Evolutionary conservation across 2,329 filamentous ascomycete genomes (phyloP).

Genomic region (Nannizziopsis barbatae): DNA sequence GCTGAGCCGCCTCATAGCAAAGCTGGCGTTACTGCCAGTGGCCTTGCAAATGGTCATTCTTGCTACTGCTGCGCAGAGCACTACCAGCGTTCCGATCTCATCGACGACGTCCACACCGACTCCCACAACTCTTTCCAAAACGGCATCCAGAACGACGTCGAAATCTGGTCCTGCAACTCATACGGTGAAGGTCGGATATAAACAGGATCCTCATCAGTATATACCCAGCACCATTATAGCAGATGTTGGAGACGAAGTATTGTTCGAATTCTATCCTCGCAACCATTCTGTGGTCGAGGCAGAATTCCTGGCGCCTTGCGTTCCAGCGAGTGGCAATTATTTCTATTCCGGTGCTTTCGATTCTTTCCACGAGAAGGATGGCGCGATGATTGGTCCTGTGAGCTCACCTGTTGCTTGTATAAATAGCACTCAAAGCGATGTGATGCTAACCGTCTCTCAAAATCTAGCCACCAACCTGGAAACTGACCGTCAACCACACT

Average conservation of each 20-base stretch:
- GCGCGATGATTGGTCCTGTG: conserved; percentile 30
- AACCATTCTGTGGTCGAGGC: conserved; percentile 55
- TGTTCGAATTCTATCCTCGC: conserved; percentile 52
- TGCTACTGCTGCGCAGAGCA: not conserved
- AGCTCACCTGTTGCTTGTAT: conserved; percentile 7
- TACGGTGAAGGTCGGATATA: conserved; percentile 27
- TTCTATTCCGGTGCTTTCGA: conserved; percentile 30
- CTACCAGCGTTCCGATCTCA: not conserved
- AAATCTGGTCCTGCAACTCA: conserved; percentile 19
- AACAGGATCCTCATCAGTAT: conserved; percentile 25
- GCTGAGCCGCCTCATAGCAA: not conserved
- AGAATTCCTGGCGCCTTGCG: conserved; percentile 50
- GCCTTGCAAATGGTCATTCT: conserved; percentile 1
- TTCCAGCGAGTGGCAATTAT: conserved; percentile 37
- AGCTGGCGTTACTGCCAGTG: not conserved
- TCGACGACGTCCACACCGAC: not conserved
- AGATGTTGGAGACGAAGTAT: conserved; percentile 26
- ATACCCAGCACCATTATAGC: conserved; percentile 23
- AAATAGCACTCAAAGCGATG: conserved; percentile 44
- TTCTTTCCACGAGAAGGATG: conserved; percentile 39
- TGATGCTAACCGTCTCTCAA: conserved; percentile 32
- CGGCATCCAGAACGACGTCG: not conserved
- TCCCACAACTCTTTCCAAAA: not conserved
- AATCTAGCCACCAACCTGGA: conserved; percentile 29
- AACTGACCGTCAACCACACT: conserved; percentile 46